Conservation (phyloP, 2,329 filamentous ascomycete species). For the Ceratocystis huliohia region DNA sequence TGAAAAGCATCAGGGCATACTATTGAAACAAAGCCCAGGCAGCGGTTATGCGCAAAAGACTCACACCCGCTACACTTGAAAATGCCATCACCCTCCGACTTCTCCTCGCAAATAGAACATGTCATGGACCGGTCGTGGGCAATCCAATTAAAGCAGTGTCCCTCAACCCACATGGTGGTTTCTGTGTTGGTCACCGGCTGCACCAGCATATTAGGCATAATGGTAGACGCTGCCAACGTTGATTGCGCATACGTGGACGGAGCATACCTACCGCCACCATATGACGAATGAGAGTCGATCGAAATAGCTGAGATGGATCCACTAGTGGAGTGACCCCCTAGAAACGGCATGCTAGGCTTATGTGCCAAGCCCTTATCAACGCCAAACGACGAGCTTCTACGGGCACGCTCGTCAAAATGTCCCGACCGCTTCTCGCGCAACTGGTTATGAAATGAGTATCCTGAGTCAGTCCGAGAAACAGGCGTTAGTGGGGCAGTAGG, state of each 20-base stretch:
- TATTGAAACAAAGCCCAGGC: slow-evolving; percentile 49
- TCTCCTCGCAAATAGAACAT: slow-evolving; percentile 67
- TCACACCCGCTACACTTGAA: slow-evolving; percentile 60
- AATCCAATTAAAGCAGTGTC: slow-evolving; percentile 63
- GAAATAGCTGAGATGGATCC: slow-evolving; percentile 48
- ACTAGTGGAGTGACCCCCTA: slow-evolving; percentile 50
- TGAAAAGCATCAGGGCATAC: slow-evolving; percentile 52
- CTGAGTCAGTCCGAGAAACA: slow-evolving; percentile 82
- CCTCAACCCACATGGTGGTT: slow-evolving; percentile 71
- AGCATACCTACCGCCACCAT: slow-evolving; percentile 56
- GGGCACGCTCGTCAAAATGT: slow-evolving; percentile 71
- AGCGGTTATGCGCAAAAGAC: slow-evolving; percentile 44
- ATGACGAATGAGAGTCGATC: slow-evolving; percentile 56
- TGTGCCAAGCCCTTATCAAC: slow-evolving; percentile 59
- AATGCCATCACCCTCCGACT: slow-evolving; percentile 56
- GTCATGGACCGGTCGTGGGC: slow-evolving; percentile 42
- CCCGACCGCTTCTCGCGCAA: slow-evolving; percentile 88
- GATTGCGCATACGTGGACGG: slow-evolving; percentile 76
- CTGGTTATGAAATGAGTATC: slow-evolving; percentile 72
- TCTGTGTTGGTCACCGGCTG: slow-evolving; percentile 69
- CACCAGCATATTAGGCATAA: slow-evolving; percentile 74
- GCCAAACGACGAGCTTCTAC: slow-evolving; percentile 86
- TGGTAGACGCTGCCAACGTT: slow-evolving; percentile 71
- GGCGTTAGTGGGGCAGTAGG: slow-evolving; percentile 49
- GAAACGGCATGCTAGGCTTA: slow-evolving; percentile 61